Evolutionary conservation across 192 early-diverging fungal species (phyloP).

Genomic region (Chytriomyces sp.): DNA sequence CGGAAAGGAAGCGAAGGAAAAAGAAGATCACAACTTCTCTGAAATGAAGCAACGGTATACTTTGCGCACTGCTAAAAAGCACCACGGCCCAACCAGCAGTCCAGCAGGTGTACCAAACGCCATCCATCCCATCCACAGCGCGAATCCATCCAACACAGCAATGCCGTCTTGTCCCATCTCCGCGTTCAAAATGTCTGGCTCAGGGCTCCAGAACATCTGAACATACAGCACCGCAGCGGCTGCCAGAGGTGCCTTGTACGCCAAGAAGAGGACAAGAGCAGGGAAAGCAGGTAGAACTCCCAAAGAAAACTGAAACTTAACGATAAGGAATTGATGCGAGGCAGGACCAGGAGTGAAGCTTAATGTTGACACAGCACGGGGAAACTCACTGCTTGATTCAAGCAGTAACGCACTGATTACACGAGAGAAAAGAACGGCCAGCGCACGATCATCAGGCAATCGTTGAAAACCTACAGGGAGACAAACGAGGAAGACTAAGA

Average conservation of each 20-base stretch:
- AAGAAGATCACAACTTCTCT: not conserved
- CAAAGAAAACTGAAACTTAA: no score
- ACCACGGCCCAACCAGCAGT: constrained; percentile 23
- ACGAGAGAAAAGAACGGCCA: no score
- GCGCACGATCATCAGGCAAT: no score
- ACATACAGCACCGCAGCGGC: constrained; percentile 16
- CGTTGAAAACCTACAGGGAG: no score
- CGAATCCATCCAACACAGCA: constrained; percentile 53
- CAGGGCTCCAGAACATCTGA: constrained; percentile 15
- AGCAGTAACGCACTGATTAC: no score
- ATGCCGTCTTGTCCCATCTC: constrained; percentile 33
- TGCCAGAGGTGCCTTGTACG: constrained; percentile 2
- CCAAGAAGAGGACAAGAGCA: constrained; percentile 10
- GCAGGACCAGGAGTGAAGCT: no score
- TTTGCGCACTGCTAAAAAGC: constrained; percentile 10
- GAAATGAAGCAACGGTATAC: not conserved
- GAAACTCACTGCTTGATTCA: no score
- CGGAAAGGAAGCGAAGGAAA: not conserved
- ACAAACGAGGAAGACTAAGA: no score
- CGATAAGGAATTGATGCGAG: no score
- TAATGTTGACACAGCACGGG: no score
- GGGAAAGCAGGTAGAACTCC: not conserved
- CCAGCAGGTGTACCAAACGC: constrained; percentile 16
- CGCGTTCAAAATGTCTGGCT: no score
- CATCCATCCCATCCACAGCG: constrained; percentile 35